Conservation (phyloP, 352 stramenopile genomes). For the Phytophthora ohioensis region DNA sequence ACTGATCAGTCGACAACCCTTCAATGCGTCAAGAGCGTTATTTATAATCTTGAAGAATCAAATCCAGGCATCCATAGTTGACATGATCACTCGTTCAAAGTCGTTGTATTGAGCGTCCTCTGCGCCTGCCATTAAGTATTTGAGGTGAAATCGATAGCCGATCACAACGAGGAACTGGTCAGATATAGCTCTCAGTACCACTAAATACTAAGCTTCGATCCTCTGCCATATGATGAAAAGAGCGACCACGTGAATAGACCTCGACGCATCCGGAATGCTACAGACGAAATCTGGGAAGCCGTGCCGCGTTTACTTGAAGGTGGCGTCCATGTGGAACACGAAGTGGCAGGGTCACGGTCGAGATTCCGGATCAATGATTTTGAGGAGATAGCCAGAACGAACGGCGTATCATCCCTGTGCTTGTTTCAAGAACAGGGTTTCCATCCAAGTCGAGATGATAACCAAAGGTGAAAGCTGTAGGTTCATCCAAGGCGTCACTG, state of each 20-base stretch:
- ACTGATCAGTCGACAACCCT: not conserved
- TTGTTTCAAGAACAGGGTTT: not conserved
- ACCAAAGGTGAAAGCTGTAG: not conserved
- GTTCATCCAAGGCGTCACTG: not conserved
- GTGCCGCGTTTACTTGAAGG: constrained; percentile 29
- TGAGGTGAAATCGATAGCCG: not conserved
- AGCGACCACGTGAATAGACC: constrained; percentile 16
- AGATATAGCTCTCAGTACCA: not conserved
- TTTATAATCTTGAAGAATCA: constrained; percentile 33
- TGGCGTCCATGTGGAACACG: constrained; percentile 26
- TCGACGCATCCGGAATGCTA: not conserved
- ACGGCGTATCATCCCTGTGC: not conserved
- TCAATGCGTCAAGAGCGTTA: constrained; percentile 7
- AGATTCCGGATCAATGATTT: not conserved
- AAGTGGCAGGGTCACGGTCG: not conserved
- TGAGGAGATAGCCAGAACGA: not conserved
- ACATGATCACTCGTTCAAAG: constrained; percentile 4
- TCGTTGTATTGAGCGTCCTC: constrained; percentile 22
- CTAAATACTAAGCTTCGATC: not conserved
- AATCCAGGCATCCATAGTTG: constrained; percentile 12
- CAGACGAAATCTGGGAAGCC: constrained; percentile 22
- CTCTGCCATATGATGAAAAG: constrained; percentile 26
- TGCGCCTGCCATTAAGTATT: constrained; percentile 22
- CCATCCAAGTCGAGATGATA: not conserved
- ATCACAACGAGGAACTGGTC: constrained; percentile 3